Conservation (phyloP, 2,329 filamentous ascomycete genomes). For the Zymoseptoria pseudotritici region DNA sequence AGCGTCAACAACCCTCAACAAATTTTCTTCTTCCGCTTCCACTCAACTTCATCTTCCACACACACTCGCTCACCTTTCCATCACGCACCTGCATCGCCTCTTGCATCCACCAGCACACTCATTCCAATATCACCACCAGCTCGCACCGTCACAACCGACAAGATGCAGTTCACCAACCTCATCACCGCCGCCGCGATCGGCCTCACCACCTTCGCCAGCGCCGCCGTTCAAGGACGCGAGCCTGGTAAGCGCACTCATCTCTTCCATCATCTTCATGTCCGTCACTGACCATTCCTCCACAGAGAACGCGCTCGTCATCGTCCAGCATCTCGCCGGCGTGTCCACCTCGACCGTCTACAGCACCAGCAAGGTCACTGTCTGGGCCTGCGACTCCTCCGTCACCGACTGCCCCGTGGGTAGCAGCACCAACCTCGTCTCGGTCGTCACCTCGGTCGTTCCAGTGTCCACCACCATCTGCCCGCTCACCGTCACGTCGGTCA, state of each 20-base stretch:
- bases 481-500: slow-evolving; percentile 26
- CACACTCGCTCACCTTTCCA: neutral
- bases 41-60: neutral
- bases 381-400: slow-evolving; percentile 33
- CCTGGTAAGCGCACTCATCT: neutral
- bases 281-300: neutral
- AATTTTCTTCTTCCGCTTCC: neutral
- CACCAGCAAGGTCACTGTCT: slow-evolving; percentile 38
- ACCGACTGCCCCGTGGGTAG: slow-evolving; percentile 32
- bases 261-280: neutral
- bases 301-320: slow-evolving; percentile 16
- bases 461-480: slow-evolving; percentile 41
- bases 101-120: slow-evolving; percentile 1
- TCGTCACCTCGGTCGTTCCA: slow-evolving; percentile 34
- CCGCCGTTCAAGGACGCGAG: neutral
- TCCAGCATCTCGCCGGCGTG: slow-evolving; percentile 27
- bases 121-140: neutral
- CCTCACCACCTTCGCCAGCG: neutral
- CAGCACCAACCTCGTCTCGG: slow-evolving; percentile 22
- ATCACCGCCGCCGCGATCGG: slow-evolving; percentile 4
- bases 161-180: slow-evolving; percentile 10
- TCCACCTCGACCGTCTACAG: slow-evolving; percentile 37
- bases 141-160: slow-evolving; percentile 1
- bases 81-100: neutral
- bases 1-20: neutral